Conservation (phyloP, 1,284 basidiomycete species). For the Ustilago trichophora region DNA sequence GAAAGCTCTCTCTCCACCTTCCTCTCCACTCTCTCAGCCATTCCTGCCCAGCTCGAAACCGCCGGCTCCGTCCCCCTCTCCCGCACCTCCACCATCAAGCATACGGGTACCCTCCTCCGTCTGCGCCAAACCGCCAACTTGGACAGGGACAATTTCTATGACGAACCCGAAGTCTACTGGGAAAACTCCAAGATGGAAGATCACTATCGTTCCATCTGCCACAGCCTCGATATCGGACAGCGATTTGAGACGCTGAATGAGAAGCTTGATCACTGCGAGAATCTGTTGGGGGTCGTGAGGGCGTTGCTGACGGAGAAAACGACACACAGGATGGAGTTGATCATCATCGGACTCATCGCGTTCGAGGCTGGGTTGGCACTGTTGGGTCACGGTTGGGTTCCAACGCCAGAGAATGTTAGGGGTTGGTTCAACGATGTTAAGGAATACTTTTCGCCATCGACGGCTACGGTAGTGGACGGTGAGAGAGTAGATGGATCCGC, state of each 20-base stretch:
- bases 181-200: conserved; percentile 61
- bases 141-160: conserved; percentile 62
- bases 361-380: conserved; percentile 57
- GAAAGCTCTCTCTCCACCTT: conserved; percentile 55
- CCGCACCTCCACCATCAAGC: conserved; percentile 59
- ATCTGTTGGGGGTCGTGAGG: conserved; percentile 59
- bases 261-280: conserved; percentile 64
- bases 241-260: conserved; percentile 62
- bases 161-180: conserved; percentile 65
- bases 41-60: conserved; percentile 53
- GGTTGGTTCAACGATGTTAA: conserved; percentile 6
- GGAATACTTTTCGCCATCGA: conserved; percentile 10
- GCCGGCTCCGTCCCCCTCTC: conserved; percentile 58
- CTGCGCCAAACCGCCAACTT: conserved; percentile 60
- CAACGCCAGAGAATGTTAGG: conserved; percentile 31
- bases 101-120: conserved; percentile 61
- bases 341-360: conserved; percentile 61
- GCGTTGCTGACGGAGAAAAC: conserved; percentile 62
- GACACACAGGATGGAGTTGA: conserved; percentile 63
- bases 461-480: not conserved
- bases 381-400: conserved; percentile 56
- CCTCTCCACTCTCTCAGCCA: conserved; percentile 45
- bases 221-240: conserved; percentile 57
- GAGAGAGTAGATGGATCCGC: not conserved
- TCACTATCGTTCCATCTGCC: conserved; percentile 61